Evolutionary conservation across 2,329 filamentous ascomycete species (phyloP), one percentile per base, ranked within the genome.

Genomic region (Domatiomyces catenatus): DNA sequence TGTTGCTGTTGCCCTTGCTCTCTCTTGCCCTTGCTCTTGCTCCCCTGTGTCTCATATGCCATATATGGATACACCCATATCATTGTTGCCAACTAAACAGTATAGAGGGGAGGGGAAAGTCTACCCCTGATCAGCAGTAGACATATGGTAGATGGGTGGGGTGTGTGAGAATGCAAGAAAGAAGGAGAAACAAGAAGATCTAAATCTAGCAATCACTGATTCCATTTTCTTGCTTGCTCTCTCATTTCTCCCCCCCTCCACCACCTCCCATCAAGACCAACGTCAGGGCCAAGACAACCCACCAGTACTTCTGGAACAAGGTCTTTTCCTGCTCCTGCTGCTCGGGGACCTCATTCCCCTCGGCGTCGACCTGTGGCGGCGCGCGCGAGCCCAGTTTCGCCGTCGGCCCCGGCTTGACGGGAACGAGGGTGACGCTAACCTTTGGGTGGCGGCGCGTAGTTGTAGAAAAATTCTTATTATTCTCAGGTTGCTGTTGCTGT

Each of bases 231-330:
- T 12, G 4, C 10, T 15, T 12, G 15, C 32, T n/a, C 28, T 45
- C 47, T 52, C 49, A 57, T 53, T 57, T 57, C 7, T 54, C 54
- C 43, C 49, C 54, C 57, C 66, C 68, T 17, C 65, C 68, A 39
- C 67, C 65, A 39, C 67, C 67, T 17, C 66, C 65, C 62, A 71
- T 63, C 22, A 62, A 63, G 50, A 72, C 51, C 51, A 72, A 63
- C 10, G 63, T 61, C 32, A 69, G 53, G 36, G 69, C 63, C 54
- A 69, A 61, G 49, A 71, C 62, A 42, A 70, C 64, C 69, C 69
- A 72, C 70, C 70, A 72, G 56, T 72, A 72, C 53, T 70, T 70
- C 52, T 71, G 68, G 45, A 71, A 63, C 49, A 72, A 62, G 7
- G 65, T 64, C 59, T 71, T 72, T 58, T 71, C 69, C 36, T 63